phyloP scores from a whole-genome alignment of 768 basidiomycete genomes.

The Tulasnella sp. region DNA sequence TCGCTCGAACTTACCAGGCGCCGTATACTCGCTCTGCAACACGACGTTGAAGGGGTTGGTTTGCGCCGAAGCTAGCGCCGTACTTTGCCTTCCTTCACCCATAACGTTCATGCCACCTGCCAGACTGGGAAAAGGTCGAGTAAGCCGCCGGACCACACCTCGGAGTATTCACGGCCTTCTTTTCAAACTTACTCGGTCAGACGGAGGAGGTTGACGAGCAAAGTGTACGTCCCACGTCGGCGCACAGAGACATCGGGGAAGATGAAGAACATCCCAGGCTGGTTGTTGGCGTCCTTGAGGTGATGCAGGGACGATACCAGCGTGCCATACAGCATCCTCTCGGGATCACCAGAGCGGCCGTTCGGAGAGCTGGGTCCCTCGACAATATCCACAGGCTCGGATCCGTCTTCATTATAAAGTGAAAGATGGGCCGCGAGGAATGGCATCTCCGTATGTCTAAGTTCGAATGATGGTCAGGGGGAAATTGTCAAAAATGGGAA shows the following conservation, averaged over 20 bases:
- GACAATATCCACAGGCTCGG: conserved; percentile 47
- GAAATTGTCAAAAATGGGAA: conserved; percentile 17
- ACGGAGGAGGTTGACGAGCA: conserved; percentile 61
- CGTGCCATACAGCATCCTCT: conserved; percentile 69
- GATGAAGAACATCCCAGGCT: conserved; percentile 73
- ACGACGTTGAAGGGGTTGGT: conserved; percentile 74
- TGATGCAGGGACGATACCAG: conserved; percentile 73
- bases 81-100: conserved; percentile 30
- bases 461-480: conserved; percentile 7
- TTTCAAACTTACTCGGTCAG: conserved; percentile 51
- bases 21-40: conserved; percentile 58
- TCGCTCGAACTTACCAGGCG: conserved; percentile 49
- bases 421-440: conserved; percentile 80
- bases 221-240: conserved; percentile 60
- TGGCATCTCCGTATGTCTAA: conserved; percentile 72
- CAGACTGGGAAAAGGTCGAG: conserved; percentile 22
- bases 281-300: conserved; percentile 68
- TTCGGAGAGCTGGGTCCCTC: conserved; percentile 4
- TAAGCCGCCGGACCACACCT: background rate
- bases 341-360: conserved; percentile 32
- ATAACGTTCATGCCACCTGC: conserved; percentile 41
- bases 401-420: conserved; percentile 58
- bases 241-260: conserved; percentile 88
- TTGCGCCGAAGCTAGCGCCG: conserved; percentile 54
- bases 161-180: conserved; percentile 11